phyloP scores from a whole-genome alignment of 176 grass and related monocot genomes.

The Avena atlantica region DNA sequence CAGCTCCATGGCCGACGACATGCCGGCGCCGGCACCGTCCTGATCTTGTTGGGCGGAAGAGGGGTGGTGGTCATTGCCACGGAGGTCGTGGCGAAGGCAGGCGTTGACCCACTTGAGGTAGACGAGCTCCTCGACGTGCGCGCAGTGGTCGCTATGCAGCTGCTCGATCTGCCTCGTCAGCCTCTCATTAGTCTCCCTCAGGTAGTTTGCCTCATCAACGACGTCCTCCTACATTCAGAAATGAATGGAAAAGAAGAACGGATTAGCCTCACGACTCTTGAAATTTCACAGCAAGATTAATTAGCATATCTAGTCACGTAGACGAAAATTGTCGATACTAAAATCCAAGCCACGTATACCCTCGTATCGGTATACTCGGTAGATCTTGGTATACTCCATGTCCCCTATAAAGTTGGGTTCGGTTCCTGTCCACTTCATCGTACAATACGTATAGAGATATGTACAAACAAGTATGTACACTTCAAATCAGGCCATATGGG shows the following conservation, averaged over 20 bases:
- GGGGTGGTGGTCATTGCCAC: conserved; percentile 40
- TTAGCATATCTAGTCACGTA: neutral
- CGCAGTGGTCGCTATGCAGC: conserved; percentile 63
- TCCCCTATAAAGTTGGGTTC: too few relatives aligned
- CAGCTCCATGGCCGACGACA: conserved; percentile 63
- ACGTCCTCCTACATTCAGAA: conserved; percentile 46
- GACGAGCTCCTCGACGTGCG: conserved; percentile 77
- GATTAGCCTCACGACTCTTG: neutral
- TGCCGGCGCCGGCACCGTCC: neutral
- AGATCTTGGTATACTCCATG: too few relatives aligned
- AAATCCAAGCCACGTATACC: too few relatives aligned
- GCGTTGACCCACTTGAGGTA: conserved; percentile 96
- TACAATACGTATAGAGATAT: too few relatives aligned
- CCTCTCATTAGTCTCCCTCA: conserved; percentile 62
- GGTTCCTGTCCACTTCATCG: too few relatives aligned
- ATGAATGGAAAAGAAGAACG: neutral
- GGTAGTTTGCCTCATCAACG: conserved; percentile 41
- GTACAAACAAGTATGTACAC: too few relatives aligned
- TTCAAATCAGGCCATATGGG: too few relatives aligned
- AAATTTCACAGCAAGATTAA: neutral
- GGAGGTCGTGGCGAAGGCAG: conserved; percentile 80
- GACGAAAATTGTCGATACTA: too few relatives aligned
- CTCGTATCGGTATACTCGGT: too few relatives aligned
- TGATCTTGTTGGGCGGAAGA: neutral
- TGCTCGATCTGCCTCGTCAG: conserved; percentile 73